phyloP scores from a whole-genome alignment of 2,329 filamentous ascomycete genomes.

The Colletotrichum cordylinicola region DNA sequence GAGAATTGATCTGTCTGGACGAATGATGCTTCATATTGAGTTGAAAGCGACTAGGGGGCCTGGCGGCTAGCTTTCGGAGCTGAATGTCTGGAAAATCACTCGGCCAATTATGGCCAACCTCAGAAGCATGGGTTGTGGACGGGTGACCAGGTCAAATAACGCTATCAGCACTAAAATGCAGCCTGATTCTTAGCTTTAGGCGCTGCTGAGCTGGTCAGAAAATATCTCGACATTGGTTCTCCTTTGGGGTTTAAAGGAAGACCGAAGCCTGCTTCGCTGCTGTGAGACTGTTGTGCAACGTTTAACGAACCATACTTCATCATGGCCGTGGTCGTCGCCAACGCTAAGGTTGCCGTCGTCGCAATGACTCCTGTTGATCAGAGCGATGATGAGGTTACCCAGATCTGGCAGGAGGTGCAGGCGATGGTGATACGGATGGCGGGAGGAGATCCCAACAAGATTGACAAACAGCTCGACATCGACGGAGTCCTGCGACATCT shows the following conservation, averaged over 20 bases:
- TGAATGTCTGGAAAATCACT: not conserved
- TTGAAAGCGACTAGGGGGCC: not conserved
- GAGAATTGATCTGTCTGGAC: not conserved
- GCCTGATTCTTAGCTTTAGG: not conserved
- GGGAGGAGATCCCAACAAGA: constrained; percentile 30
- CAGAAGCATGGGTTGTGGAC: not conserved
- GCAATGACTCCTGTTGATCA: not conserved
- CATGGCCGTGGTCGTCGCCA: not conserved
- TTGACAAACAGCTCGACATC: constrained; percentile 30
- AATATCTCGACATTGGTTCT: not conserved
- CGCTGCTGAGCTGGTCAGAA: not conserved
- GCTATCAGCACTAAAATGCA: not conserved
- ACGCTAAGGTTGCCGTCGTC: not conserved
- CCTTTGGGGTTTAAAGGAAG: not conserved
- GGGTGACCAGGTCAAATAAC: not conserved
- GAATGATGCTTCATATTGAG: not conserved
- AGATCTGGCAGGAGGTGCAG: constrained; percentile 37
- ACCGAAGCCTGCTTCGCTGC: not conserved
- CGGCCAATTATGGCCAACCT: not conserved
- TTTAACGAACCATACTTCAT: not conserved
- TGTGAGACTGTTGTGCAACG: not conserved
- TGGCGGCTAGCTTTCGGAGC: not conserved
- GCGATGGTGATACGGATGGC: constrained; percentile 36
- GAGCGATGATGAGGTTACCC: constrained; percentile 28
- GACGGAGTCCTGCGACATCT: constrained; percentile 33